Evolutionary conservation across 202 grass and related monocot genomes (phyloP), one percentile per base, ranked within the genome.

Genomic region (Elaeis oleifera): DNA sequence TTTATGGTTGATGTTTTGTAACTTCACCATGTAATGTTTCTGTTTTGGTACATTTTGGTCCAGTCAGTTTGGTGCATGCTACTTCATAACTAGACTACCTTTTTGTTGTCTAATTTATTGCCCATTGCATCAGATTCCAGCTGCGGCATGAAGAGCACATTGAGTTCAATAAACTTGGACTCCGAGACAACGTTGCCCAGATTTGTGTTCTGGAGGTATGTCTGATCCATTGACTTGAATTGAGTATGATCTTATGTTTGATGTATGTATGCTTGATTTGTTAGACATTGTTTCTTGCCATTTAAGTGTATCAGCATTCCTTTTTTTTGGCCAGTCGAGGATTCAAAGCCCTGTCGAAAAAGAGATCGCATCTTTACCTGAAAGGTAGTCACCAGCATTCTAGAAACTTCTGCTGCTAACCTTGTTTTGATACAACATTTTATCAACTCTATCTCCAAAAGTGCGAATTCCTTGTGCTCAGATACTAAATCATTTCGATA

Each of bases 171-270:
- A 82, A 79, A 78, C 70, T 89, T 89, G 92, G 65, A 17, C 82
- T 97, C 77, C 79, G 79, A 80, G 84, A 97, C 64, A 97, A 97
- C 79, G 82, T 97, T 83, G 92, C 92, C 29, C 87, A 97, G 75
- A 57, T 91, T 64, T 89, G 92, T 86, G 87, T 97, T 74, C 71
- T 97, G 64, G 92, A 97, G 85, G 92, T 91, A 75, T 61, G 72
- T 54, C 65, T 2, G 56, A 54, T 55, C 59, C 56, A 49, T 59
- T 71, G 19, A 31, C 23, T 23, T 28, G 52, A 78, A 16, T 53
- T 54, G 16, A 68, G 17, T 29, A 16, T 6, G 6, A 36, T 76
- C 61, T 36, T 49, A 65, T 57, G 54, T 68, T 71, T 61, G 53
- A 68, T 23, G 48, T 31, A 67, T 61, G 61, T 51, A 7, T 51